Evolutionary conservation across 2,329 filamentous ascomycete species (phyloP).

Genomic region (Colletotrichum zoysiae): DNA sequence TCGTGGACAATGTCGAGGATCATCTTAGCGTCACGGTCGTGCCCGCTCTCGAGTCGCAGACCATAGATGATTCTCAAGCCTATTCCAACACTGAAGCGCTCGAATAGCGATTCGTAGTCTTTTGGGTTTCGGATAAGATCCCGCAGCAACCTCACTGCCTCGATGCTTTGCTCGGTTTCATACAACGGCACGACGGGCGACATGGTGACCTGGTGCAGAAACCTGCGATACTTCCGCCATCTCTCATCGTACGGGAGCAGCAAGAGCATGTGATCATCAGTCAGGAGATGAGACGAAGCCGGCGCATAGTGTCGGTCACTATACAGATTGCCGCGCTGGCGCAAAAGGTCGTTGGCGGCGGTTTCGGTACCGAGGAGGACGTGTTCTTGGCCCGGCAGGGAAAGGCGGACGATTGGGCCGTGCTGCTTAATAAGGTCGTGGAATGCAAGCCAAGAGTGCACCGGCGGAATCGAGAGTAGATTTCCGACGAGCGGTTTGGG

Average conservation of each 20-base stretch:
- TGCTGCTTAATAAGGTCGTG: slow-evolving; percentile 51
- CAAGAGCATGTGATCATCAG: slow-evolving; percentile 46
- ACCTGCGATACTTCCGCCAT: slow-evolving; percentile 28
- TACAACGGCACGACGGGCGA: slow-evolving; percentile 48
- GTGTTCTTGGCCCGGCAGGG: slow-evolving; percentile 55
- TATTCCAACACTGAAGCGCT: slow-evolving; percentile 56
- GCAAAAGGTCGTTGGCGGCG: slow-evolving; percentile 57
- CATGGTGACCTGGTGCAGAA: slow-evolving; percentile 50
- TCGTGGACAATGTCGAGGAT: slow-evolving; percentile 51
- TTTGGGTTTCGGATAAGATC: slow-evolving; percentile 51
- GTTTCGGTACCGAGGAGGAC: slow-evolving; percentile 54
- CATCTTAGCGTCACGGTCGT: slow-evolving; percentile 48
- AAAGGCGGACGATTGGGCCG: slow-evolving; percentile 58
- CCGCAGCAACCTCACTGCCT: slow-evolving; percentile 47
- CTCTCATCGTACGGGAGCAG: slow-evolving; percentile 48
- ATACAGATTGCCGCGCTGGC: slow-evolving; percentile 55
- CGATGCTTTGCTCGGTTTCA: slow-evolving; percentile 49
- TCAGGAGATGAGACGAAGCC: slow-evolving; percentile 51
- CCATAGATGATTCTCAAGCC: slow-evolving; percentile 57
- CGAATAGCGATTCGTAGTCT: slow-evolving; percentile 54
- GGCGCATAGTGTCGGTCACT: slow-evolving; percentile 52
- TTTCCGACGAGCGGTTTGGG: slow-evolving; percentile 48
- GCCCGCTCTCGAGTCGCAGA: slow-evolving; percentile 50
- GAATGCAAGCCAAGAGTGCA: slow-evolving; percentile 57
- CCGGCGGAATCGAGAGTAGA: slow-evolving; percentile 50